Conservation (phyloP, 352 stramenopile species). For the Detonula confervacea region DNA sequence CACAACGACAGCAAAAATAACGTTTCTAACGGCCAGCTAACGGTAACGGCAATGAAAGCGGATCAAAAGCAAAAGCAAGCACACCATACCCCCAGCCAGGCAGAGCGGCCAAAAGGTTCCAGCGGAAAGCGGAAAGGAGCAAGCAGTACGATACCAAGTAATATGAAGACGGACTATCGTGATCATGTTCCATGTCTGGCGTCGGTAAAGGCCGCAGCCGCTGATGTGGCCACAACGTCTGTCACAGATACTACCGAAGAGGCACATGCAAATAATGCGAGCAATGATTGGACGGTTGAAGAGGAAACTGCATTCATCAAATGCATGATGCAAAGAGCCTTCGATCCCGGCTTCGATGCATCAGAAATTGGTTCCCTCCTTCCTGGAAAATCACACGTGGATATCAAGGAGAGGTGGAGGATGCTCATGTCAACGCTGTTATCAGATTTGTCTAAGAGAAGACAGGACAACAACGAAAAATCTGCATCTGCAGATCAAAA, state of each 20-base stretch:
- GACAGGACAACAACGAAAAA: background rate
- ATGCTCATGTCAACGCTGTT: background rate
- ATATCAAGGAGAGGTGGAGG: slow-evolving; percentile 21
- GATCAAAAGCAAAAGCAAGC: too few relatives aligned
- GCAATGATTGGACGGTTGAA: slow-evolving; percentile 4
- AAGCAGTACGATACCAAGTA: too few relatives aligned
- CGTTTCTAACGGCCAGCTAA: too few relatives aligned
- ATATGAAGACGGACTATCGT: too few relatives aligned
- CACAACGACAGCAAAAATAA: too few relatives aligned
- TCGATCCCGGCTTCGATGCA: slow-evolving; percentile 19
- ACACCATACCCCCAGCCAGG: too few relatives aligned
- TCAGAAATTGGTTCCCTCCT: slow-evolving; percentile 12
- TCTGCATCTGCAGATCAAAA: slow-evolving; percentile 4
- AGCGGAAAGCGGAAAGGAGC: too few relatives aligned
- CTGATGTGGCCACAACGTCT: too few relatives aligned
- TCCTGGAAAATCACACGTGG: slow-evolving; percentile 5
- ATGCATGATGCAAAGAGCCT: slow-evolving; percentile 5
- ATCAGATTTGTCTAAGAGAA: background rate
- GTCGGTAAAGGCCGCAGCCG: too few relatives aligned
- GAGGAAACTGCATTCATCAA: slow-evolving; percentile 9
- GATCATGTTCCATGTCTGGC: too few relatives aligned
- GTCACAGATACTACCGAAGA: background rate
- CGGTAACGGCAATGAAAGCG: too few relatives aligned
- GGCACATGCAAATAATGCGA: background rate
- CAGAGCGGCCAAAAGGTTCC: too few relatives aligned